phyloP scores from a whole-genome alignment of 805 yeast genomes.

The Candida jianshihensis region DNA sequence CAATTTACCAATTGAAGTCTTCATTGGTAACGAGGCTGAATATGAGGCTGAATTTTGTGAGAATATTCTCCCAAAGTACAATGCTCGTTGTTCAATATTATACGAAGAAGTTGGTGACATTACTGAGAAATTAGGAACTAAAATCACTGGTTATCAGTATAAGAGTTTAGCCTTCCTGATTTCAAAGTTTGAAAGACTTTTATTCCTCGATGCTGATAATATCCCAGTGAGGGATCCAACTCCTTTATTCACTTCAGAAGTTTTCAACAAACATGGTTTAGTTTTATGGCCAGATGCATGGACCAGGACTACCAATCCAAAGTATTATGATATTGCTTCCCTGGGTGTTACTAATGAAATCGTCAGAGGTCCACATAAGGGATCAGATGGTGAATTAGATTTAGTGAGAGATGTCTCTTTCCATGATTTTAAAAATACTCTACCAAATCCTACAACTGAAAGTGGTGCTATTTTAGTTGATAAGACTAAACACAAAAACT shows the following conservation, averaged over 20 bases:
- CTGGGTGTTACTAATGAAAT: constrained; percentile 29
- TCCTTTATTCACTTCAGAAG: constrained; percentile 36
- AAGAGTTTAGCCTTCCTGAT: constrained; percentile 62
- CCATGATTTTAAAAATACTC: constrained; percentile 50
- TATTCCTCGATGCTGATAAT: constrained; percentile 67
- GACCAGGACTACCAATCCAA: constrained; percentile 62
- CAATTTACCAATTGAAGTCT: constrained; percentile 63
- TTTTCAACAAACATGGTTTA: constrained; percentile 36
- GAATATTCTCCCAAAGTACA: constrained; percentile 45
- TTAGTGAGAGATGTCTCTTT: constrained; percentile 27
- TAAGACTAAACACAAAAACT: constrained; percentile 45
- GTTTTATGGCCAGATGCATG: constrained; percentile 67
- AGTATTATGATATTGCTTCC: constrained; percentile 45
- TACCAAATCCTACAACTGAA: constrained; percentile 61
- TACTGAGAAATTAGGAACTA: constrained; percentile 35
- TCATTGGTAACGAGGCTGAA: constrained; percentile 56
- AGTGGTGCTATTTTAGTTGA: constrained; percentile 56
- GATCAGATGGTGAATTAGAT: constrained; percentile 14
- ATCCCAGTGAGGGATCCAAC: constrained; percentile 59
- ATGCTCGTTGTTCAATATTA: constrained; percentile 59
- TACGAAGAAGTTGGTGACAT: constrained; percentile 49
- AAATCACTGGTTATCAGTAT: constrained; percentile 54
- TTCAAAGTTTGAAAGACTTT: constrained; percentile 62
- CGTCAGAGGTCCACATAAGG: constrained; percentile 28
- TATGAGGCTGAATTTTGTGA: constrained; percentile 65